These are phyloP conservation scores for Neonectria hederae DNA, from an alignment of 2,329 filamentous ascomycete species.

Conservation along the genomic window DNA sequence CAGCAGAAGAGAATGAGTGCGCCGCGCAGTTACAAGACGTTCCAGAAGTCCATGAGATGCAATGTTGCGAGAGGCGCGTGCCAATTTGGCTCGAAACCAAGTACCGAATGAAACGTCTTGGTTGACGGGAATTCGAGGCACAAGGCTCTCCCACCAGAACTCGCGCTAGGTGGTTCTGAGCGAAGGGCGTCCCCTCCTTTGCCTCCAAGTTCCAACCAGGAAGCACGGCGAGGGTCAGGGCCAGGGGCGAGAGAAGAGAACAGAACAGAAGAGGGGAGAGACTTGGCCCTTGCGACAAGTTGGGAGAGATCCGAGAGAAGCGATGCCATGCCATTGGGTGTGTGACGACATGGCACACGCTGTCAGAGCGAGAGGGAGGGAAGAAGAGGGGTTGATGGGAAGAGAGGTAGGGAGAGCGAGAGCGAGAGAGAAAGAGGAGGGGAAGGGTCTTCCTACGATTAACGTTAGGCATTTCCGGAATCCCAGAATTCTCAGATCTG, in stretches of 20 bases:
- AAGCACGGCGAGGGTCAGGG: not conserved
- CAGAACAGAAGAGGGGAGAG: conserved; percentile 12
- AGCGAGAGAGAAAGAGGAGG: too few relatives aligned
- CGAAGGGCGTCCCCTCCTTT: conserved; percentile 21
- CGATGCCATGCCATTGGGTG: conserved; percentile 23
- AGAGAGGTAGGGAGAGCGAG: not conserved
- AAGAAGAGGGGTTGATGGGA: conserved; percentile 21
- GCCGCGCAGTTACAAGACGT: not conserved
- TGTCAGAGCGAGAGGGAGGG: conserved; percentile 20
- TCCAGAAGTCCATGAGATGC: not conserved
- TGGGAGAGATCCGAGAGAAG: not conserved
- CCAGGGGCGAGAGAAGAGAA: conserved; percentile 20
- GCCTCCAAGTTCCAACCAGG: conserved; percentile 6
- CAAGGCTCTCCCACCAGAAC: conserved; percentile 6
- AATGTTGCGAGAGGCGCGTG: not conserved
- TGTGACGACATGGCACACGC: conserved; percentile 25
- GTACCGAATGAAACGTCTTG: not conserved
- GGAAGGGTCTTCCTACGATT: not conserved
- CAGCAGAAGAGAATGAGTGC: not conserved
- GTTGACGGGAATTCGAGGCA: not conserved
- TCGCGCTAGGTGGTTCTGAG: conserved; percentile 16
- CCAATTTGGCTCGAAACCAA: not conserved
- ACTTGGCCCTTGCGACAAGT: not conserved
- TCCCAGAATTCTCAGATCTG: not conserved
- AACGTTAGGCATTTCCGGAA: not conserved